Base-by-base conservation (phyloP, 306 rosid genomes). In the Quillaja saponaria region DNA sequence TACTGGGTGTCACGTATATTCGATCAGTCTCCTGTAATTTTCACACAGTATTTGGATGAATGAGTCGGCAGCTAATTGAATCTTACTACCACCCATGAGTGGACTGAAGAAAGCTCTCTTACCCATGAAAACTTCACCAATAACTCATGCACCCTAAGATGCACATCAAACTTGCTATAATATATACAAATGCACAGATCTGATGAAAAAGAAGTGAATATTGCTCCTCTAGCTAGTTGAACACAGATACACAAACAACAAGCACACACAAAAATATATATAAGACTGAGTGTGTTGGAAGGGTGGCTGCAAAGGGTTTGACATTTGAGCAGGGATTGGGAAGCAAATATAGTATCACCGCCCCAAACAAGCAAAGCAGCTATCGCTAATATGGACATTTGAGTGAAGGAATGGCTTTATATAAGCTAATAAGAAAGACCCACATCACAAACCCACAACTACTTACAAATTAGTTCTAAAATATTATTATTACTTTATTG, bases 81-180 rank as follows among this genome's bases (percentile, higher is more conserved):
- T 64, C 91, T 58, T 66, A 70, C 5, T 8, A 35, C 31, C 71
- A 12, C 87, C 90, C 79, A 67, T 85, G 81, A 80, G 72, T 91
- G 97, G 95, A 87, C 96, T n/a, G 77, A 91, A 85, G 91, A 81
- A 82, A 87, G 97, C 97, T 91, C 97, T 78, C 96, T 83, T 61
- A 14, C 37, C 66, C 16, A 0, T 4, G 31, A 25, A 4, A 25
- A 25, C 31, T 7, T 14, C 8, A 2, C 13, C 4, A 39, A 10
- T 3, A n/a, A n/a, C n/a, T 18, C 10, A 1, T 17, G 34, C 4
- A 20, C 16, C n/a, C n/a, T n/a, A n/a, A n/a, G n/a, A n/a, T n/a
- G n/a, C n/a, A n/a, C n/a, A n/a, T n/a, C n/a, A n/a, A n/a, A n/a
- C n/a, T n/a, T n/a, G n/a, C n/a, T n/a, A n/a, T n/a, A n/a, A n/a